phyloP scores from a whole-genome alignment of 768 basidiomycete genomes.

The Pulveroboletus sp. region DNA sequence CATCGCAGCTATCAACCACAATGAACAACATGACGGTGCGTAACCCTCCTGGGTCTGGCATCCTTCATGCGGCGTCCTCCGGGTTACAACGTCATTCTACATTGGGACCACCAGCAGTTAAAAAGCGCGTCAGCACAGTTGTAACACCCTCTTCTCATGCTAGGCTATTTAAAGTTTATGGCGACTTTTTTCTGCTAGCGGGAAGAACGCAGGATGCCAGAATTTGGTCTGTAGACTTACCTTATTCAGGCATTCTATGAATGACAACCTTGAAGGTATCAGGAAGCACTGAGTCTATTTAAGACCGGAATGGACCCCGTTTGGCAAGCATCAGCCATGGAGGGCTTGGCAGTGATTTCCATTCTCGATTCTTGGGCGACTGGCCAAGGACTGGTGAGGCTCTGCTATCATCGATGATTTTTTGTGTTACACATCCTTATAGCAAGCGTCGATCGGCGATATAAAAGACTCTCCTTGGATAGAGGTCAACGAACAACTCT shows the following conservation, averaged over 20 bases:
- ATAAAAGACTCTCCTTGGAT: slow-evolving; percentile 72
- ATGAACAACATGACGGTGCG: slow-evolving; percentile 43
- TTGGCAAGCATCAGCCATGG: slow-evolving; percentile 88
- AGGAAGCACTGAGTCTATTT: slow-evolving; percentile 76
- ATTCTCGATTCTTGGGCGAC: slow-evolving; percentile 83
- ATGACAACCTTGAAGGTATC: slow-evolving; percentile 55
- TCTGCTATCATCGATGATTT: neutral
- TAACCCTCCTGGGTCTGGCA: slow-evolving; percentile 41
- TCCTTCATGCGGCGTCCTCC: slow-evolving; percentile 17
- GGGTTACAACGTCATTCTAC: slow-evolving; percentile 46
- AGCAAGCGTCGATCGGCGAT: slow-evolving; percentile 54
- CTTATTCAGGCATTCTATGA: slow-evolving; percentile 7
- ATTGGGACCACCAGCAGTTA: slow-evolving; percentile 38
- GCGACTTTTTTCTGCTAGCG: slow-evolving; percentile 81
- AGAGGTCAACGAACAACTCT: slow-evolving; percentile 69
- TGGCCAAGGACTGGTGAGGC: slow-evolving; percentile 65
- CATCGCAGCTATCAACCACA: slow-evolving; percentile 18
- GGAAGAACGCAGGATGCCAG: slow-evolving; percentile 82
- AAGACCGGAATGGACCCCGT: slow-evolving; percentile 68
- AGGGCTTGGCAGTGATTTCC: slow-evolving; percentile 76
- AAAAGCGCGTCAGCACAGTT: slow-evolving; percentile 60
- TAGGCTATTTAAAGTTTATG: slow-evolving; percentile 81
- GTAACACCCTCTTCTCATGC: slow-evolving; percentile 77
- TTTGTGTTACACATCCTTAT: slow-evolving; percentile 7
- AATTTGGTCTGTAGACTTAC: slow-evolving; percentile 55